Evolutionary conservation across 2,329 filamentous ascomycete genomes (phyloP).

Genomic region (Pseudogymnoascus sp.): DNA sequence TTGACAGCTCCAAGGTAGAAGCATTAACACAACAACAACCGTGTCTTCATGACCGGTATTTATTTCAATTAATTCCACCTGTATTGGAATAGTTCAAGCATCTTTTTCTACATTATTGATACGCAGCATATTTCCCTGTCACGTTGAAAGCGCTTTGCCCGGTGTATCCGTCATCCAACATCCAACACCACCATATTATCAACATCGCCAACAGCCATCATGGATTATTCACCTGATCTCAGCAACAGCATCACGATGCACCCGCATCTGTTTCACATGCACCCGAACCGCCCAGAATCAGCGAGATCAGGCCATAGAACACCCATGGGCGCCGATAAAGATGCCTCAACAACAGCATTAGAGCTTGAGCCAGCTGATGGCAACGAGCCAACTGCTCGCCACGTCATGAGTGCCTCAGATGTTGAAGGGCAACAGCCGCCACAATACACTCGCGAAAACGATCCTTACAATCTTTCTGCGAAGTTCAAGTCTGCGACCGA

Average conservation of each 20-base stretch:
- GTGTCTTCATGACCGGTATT: constrained; percentile 2
- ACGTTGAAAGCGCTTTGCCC: background rate
- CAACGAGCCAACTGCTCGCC: constrained; percentile 24
- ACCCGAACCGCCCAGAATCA: constrained; percentile 22
- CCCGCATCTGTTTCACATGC: constrained; percentile 25
- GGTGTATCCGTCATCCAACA: background rate
- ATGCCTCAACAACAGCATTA: constrained; percentile 36
- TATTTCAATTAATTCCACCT: background rate
- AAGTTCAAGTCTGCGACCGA: constrained; percentile 72
- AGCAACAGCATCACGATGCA: constrained; percentile 27
- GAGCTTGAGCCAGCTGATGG: constrained; percentile 27
- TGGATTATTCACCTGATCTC: constrained; percentile 17
- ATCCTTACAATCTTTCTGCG: constrained; percentile 73
- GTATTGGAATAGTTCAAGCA: background rate
- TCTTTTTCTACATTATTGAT: background rate
- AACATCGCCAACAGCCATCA: background rate
- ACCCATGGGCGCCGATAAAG: constrained; percentile 23
- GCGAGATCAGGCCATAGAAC: constrained; percentile 21
- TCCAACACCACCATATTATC: background rate
- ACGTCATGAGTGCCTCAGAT: constrained; percentile 28
- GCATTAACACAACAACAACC: constrained; percentile 6
- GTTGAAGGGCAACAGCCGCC: constrained; percentile 33
- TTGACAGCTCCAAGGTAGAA: constrained; percentile 1
- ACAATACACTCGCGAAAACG: constrained; percentile 45
- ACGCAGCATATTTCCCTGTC: background rate